A percentile compares a stretch with the other conserved stretches of the same genome.
phyloP scores from a whole-genome alignment of 1,139 yeast species.

The Lodderomyces parapsilosis region DNA sequence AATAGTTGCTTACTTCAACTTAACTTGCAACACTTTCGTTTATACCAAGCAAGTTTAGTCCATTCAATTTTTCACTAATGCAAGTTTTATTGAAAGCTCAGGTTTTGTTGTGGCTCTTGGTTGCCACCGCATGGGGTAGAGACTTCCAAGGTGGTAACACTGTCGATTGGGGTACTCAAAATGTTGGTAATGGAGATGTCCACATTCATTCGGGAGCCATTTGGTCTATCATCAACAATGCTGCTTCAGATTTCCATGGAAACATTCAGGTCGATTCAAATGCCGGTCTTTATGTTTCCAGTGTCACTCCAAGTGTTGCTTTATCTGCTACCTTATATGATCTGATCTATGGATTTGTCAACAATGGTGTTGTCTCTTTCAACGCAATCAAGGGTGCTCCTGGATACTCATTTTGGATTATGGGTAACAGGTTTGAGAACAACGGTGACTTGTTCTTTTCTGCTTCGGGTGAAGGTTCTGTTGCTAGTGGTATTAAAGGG shows the following conservation, averaged over 20 bases:
- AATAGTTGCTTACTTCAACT: not conserved
- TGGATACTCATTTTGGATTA: not conserved
- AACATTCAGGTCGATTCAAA: conserved; percentile 18
- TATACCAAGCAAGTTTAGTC: not conserved
- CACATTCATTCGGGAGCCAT: conserved; percentile 26
- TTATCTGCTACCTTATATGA: conserved; percentile 15
- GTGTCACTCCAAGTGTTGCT: conserved; percentile 14
- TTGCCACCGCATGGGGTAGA: not conserved
- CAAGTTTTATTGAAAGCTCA: not conserved
- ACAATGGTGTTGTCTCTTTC: conserved; percentile 26
- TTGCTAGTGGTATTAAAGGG: conserved; percentile 21
- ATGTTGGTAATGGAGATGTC: conserved; percentile 21
- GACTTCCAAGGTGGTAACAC: not conserved
- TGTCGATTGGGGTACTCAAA: conserved; percentile 19
- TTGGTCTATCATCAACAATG: conserved; percentile 33
- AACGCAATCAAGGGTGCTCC: conserved; percentile 18
- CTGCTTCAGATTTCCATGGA: conserved; percentile 22
- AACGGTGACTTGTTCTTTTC: conserved; percentile 32
- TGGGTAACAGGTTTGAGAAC: no score
- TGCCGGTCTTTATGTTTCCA: conserved; percentile 25
- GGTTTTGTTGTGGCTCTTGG: not conserved
- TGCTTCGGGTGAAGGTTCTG: conserved; percentile 20
- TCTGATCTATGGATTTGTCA: conserved; percentile 16
- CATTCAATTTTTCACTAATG: not conserved
- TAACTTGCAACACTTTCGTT: not conserved